phyloP scores from a whole-genome alignment of 805 yeast species.

The Suhomyces emberorum region DNA sequence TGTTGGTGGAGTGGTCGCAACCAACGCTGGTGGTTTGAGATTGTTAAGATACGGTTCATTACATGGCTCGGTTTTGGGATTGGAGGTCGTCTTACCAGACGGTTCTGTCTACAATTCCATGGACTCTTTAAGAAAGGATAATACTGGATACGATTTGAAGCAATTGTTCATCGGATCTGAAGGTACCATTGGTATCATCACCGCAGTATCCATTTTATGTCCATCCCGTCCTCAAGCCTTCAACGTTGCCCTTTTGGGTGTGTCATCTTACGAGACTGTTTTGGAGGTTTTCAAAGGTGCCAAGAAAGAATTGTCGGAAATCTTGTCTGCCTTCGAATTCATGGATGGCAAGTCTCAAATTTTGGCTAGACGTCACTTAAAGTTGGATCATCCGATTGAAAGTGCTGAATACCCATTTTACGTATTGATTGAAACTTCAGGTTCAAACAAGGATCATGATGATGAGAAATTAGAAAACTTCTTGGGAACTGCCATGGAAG shows the following conservation, averaged over 20 bases:
- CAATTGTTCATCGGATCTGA: slow-evolving; percentile 93
- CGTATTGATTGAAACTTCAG: slow-evolving; percentile 91
- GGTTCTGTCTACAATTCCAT: slow-evolving; percentile 79
- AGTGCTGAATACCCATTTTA: slow-evolving; percentile 78
- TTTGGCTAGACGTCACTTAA: slow-evolving; percentile 59
- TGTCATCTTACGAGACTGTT: slow-evolving; percentile 78
- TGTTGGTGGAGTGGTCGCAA: slow-evolving; percentile 91
- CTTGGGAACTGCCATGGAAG: slow-evolving; percentile 80
- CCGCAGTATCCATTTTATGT: slow-evolving; percentile 86
- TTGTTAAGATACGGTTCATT: slow-evolving; percentile 84
- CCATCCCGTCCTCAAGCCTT: slow-evolving; percentile 84
- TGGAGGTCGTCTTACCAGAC: slow-evolving; percentile 89
- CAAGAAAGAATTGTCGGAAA: slow-evolving; percentile 73
- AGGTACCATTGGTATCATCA: slow-evolving; percentile 87
- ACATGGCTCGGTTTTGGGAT: slow-evolving; percentile 87
- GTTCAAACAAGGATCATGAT: slow-evolving; percentile 91
- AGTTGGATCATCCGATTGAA: slow-evolving; percentile 72
- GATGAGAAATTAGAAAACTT: slow-evolving; percentile 84
- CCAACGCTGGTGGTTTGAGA: slow-evolving; percentile 95
- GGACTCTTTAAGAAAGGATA: slow-evolving; percentile 87
- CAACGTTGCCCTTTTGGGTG: slow-evolving; percentile 86
- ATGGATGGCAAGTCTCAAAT: slow-evolving; percentile 77
- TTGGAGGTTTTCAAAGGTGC: slow-evolving; percentile 78
- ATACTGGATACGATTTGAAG: slow-evolving; percentile 91
- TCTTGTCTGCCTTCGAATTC: slow-evolving; percentile 88